Evolutionary conservation across 2,329 filamentous ascomycete species (phyloP), one percentile per base, ranked within the genome.

Genomic region (Diaporthe velutina): DNA sequence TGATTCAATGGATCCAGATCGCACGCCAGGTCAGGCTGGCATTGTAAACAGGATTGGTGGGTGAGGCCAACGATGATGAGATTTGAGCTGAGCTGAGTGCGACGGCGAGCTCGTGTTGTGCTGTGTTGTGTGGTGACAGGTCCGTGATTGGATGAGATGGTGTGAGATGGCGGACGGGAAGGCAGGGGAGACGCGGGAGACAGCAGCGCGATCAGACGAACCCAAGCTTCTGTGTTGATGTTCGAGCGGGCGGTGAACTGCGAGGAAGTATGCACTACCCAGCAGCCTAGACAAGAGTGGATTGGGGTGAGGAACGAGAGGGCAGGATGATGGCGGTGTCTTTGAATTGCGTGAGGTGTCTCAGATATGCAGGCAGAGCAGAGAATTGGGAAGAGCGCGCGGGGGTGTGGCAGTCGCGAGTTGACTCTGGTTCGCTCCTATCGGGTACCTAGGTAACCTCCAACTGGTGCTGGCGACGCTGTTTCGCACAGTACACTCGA

Each of bases 121-220:
- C 6, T 42, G 30, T 64, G 19, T 17, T 33, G 8, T 35, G 61
- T 67, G 38, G 61, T 52, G 48, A 28, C 15, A 28, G 64, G 33
- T 30, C 30, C 33, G 9, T 30, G 33, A 40, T 52, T 13, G 48
- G 30, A 68, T 68, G 33, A 13, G 48, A 40, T 38, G n/a, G 48
- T 22, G 54, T 68, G 33, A 12, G 45, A 52, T 67, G 45, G 45
- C 60, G 28, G 64, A 52, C 64, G 30, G n/a, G n/a, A 40, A 17
- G 42, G 30, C 61, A 67, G 42, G 61, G 61, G 50, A 67, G 61
- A 67, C 19, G 30, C 61, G 61, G 61, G 30, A 67, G 45, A 50
- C 61, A 67, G 61, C 61, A 67, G 64, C 64, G 30, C 64, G 45
- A 68, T 54, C 64, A 68, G 64, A 68, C 48, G 64, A 68, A 38